Evolutionary conservation across 2,329 filamentous ascomycete species (phyloP), one percentile per base, ranked within the genome.

Genomic region (Scytalidium sp.): DNA sequence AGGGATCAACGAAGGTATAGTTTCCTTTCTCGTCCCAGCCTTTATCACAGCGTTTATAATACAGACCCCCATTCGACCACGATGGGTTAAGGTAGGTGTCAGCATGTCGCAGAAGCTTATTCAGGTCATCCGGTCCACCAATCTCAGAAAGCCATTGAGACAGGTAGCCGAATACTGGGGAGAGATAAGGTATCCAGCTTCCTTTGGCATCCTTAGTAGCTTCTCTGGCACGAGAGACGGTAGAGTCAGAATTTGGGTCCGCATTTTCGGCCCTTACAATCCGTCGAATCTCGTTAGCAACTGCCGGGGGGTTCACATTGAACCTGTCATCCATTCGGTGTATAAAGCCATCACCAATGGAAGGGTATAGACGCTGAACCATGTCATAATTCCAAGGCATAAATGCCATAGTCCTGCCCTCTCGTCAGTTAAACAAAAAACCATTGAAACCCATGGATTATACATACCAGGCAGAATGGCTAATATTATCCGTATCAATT

Each of bases 331-430:
- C n/a, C n/a, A n/a, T n/a, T n/a, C n/a, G n/a, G n/a, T n/a, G 63
- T 41, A 69, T 51, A 47, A 62, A 66, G 0, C 67, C 67, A 11
- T 53, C 40, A 0, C 50, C 46, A 13, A 62, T 58, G 40, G 50
- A 53, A 1, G 51, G 51, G 43, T 59, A 67, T 8, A 58, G 46
- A 1, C 47, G 49, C 9, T 59, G 56, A 3, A 69, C 64, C n/a
- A 62, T 55, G 3, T 60, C 55, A 1, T 61, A 63, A 50, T 69
- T 70, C 68, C 67, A 70, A n/a, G 63, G 61, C 64, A 71, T 69
- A 53, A 67, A 71, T 1, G 66, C 65, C 19, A 51, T 56, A 5
- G 58, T 57, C 64, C 62, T 62, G 9, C n/a, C n/a, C n/a, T n/a
- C n/a, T n/a, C n/a, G n/a, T n/a, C n/a, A n/a, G n/a, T n/a, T n/a